phyloP scores from a whole-genome alignment of 345 rosid species.

The Lepidium aucheri region DNA sequence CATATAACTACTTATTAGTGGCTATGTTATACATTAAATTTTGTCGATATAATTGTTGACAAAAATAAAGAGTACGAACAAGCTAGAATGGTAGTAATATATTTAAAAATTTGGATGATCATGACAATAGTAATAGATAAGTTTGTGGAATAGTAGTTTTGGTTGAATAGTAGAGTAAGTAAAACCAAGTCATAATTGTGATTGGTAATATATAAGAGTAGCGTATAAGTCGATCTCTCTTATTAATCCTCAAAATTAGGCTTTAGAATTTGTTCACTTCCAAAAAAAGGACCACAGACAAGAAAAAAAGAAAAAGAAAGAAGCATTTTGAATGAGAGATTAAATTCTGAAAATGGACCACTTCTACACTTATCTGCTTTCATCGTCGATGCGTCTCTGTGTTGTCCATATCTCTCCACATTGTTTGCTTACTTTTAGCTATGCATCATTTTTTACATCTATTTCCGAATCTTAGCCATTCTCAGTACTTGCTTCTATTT shows the following conservation, averaged over 20 bases:
- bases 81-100: too few species aligned
- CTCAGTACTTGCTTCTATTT: constrained; percentile 8
- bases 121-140: not conserved
- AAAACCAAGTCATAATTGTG: not conserved
- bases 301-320: not conserved
- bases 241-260: constrained; percentile 24
- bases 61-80: too few species aligned
- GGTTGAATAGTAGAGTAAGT: not conserved
- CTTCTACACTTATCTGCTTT: constrained; percentile 26
- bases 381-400: constrained; percentile 20
- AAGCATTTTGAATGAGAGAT: constrained; percentile 20
- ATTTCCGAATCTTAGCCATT: constrained; percentile 21
- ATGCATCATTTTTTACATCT: constrained; percentile 10
- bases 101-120: too few species aligned
- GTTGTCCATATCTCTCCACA: constrained; percentile 24
- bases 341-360: constrained; percentile 25
- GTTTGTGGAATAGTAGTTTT: not conserved
- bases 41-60: too few species aligned
- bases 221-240: constrained; percentile 1
- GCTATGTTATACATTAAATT: too few species aligned
- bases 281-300: constrained; percentile 27
- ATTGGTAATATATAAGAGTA: not conserved
- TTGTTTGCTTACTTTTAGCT: constrained; percentile 26
- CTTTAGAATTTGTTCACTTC: constrained; percentile 22
- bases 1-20: too few species aligned